These are phyloP conservation scores for Ceratocystis papillata DNA, from an alignment of 2,329 filamentous ascomycete species.

Conservation along the genomic window DNA sequence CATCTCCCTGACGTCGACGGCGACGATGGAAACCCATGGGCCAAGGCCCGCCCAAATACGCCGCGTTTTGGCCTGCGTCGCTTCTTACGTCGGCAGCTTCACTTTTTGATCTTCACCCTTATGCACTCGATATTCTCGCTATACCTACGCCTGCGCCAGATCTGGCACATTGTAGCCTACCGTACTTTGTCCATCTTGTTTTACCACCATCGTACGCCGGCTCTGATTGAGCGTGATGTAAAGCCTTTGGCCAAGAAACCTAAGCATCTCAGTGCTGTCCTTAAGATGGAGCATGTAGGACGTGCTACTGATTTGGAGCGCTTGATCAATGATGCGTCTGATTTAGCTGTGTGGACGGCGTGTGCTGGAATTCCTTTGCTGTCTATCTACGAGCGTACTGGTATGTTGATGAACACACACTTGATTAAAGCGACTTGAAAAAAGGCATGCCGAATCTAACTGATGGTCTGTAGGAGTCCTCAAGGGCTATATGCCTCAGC, in stretches of 20 bases:
- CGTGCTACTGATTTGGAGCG: conserved; percentile 64
- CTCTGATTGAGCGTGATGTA: conserved; percentile 82
- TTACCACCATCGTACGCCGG: conserved; percentile 91
- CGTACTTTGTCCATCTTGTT: conserved; percentile 72
- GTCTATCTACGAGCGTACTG: conserved; percentile 85
- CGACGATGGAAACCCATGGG: conserved; percentile 31
- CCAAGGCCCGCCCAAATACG: conserved; percentile 28
- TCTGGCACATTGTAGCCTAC: conserved; percentile 67
- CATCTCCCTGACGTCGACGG: conserved; percentile 27
- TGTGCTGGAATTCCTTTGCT: conserved; percentile 78
- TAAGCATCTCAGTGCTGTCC: conserved; percentile 74
- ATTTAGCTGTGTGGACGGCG: conserved; percentile 86
- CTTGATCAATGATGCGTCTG: conserved; percentile 79
- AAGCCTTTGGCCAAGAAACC: conserved; percentile 62
- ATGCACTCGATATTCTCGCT: conserved; percentile 78
- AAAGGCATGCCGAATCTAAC: not conserved
- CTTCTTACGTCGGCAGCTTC: conserved; percentile 51
- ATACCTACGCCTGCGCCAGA: conserved; percentile 70
- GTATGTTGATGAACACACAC: conserved; percentile 39
- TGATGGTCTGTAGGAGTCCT: conserved; percentile 53
- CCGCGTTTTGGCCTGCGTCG: conserved; percentile 47
- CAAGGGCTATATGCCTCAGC: conserved; percentile 78
- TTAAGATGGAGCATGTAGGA: conserved; percentile 61
- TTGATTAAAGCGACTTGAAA: too few species aligned
- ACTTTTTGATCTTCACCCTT: conserved; percentile 55